Conservation (phyloP, 2,329 filamentous ascomycete genomes). For the Lecanoromycetidae sp. region DNA sequence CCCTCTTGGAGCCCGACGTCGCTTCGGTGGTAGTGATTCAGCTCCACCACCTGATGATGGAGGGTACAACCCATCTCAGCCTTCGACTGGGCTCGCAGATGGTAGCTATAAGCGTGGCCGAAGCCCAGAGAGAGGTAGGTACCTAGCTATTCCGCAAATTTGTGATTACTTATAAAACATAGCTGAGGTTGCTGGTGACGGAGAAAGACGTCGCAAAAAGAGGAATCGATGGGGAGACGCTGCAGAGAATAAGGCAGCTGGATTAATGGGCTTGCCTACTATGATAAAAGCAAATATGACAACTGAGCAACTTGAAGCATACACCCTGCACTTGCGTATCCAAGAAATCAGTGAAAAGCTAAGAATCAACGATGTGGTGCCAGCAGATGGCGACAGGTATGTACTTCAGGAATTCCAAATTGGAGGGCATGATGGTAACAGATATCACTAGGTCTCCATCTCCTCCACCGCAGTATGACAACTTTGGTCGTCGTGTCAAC, state of each 20-base stretch:
- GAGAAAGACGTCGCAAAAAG: conserved; percentile 86
- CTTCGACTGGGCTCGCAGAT: conserved; percentile 36
- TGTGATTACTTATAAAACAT: conserved; percentile 11
- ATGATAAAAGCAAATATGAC: conserved; percentile 98
- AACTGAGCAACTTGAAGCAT: conserved; percentile 93
- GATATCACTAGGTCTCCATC: conserved; percentile 67
- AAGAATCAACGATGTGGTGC: conserved; percentile 96
- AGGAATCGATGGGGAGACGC: conserved; percentile 97
- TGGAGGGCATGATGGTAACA: conserved; percentile 13
- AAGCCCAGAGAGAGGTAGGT: conserved; percentile 69
- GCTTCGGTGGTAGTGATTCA: conserved; percentile 58
- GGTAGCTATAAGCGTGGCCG: conserved; percentile 68
- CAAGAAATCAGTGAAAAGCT: conserved; percentile 99
- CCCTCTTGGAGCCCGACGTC: conserved; percentile 71
- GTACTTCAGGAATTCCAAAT: conserved; percentile 24
- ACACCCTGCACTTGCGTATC: conserved; percentile 89
- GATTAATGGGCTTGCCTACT: conserved; percentile 91
- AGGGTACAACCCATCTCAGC: conserved; percentile 33
- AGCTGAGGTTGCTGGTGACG: conserved; percentile 52
- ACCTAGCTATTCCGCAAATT: no score
- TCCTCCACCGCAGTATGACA: conserved; percentile 93
- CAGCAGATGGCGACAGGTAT: conserved; percentile 88
- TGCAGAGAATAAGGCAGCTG: conserved; percentile 95
- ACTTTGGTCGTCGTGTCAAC: conserved; percentile 98
- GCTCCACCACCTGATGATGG: conserved; percentile 33